Base-by-base conservation (phyloP, 805 yeast genomes). In the Starmerella bacillaris region DNA sequence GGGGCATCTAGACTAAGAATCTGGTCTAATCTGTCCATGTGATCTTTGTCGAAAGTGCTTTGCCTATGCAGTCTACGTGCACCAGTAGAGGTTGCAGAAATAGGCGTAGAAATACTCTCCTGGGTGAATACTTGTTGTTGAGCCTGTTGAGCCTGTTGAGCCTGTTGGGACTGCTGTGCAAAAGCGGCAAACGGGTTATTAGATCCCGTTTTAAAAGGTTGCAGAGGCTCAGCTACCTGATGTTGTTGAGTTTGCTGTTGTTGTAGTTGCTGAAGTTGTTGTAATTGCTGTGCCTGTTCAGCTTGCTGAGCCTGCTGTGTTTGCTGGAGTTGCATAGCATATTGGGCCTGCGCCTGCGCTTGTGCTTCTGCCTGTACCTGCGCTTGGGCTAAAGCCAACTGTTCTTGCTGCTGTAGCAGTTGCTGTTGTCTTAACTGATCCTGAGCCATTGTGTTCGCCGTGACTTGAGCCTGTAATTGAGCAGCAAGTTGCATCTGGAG, bases 1-100 rank as follows among this genome's bases (percentile, higher is more conserved):
- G 94, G 95, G 0, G 93, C 79, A 20, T 94, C 95, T 30, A 72
- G 69, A 9, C 89, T 80, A 44, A 86, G 61, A 36, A 84, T 63
- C 36, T 68, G 67, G 59, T 83, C 83, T 51, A 86, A 67, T 40
- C 78, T 84, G 42, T 47, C 82, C 62, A 64, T 69, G 58, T 54
- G 56, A 4, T 33, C 48, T 50, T 68, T 63, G 30, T 69, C 70
- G 41, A 70, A 66, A 49, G 71, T 65, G 38, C 57, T 60, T 48
- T 67, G 68, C 19, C 67, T 39, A 29, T 41, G 44, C 27, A 39
- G 30, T 17, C 35, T 18, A 22, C 36, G 21, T 24, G 40, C n/a
- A 16, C 46, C 47, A 2, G 45, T 39, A 5, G 41, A 18, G 9
- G 43, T 22, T 8, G 35, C 5, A 14, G 19, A 21, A 12, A 35